Evolutionary conservation across 2,329 filamentous ascomycete species (phyloP).

Genomic region (Monascus ruber): DNA sequence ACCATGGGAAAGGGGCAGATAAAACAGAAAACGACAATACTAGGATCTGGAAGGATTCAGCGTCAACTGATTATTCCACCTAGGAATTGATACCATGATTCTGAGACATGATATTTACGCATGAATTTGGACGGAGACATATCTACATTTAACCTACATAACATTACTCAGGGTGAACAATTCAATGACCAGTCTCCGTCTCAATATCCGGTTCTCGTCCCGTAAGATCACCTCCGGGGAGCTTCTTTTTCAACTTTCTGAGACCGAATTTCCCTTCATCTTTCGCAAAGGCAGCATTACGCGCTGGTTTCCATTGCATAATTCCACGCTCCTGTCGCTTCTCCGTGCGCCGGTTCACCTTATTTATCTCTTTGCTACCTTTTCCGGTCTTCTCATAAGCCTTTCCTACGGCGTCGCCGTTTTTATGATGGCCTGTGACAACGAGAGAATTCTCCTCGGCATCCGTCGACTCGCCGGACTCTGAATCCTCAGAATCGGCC

Average conservation of each 20-base stretch:
- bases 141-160: no score
- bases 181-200: slow-evolving; percentile 45
- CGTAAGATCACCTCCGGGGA: slow-evolving; percentile 53
- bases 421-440: not conserved
- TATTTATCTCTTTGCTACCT: slow-evolving; percentile 14
- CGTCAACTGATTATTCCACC: no score
- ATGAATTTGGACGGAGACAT: no score
- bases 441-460: not conserved
- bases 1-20: no score
- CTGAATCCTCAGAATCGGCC: slow-evolving; percentile 15
- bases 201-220: slow-evolving; percentile 82
- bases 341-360: slow-evolving; percentile 39
- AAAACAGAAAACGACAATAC: no score
- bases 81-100: no score
- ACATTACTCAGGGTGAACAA: not conserved
- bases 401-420: not conserved
- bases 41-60: no score
- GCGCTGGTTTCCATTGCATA: slow-evolving; percentile 90
- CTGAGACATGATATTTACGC: no score
- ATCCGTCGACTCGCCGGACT: slow-evolving; percentile 17
- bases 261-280: slow-evolving; percentile 73
- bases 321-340: slow-evolving; percentile 77
- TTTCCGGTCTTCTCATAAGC: not conserved
- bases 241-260: slow-evolving; percentile 62
- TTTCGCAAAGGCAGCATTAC: slow-evolving; percentile 78